Evolutionary conservation across 2,329 filamentous ascomycete genomes (phyloP).

Genomic region (Talaromyces atroroseus): DNA sequence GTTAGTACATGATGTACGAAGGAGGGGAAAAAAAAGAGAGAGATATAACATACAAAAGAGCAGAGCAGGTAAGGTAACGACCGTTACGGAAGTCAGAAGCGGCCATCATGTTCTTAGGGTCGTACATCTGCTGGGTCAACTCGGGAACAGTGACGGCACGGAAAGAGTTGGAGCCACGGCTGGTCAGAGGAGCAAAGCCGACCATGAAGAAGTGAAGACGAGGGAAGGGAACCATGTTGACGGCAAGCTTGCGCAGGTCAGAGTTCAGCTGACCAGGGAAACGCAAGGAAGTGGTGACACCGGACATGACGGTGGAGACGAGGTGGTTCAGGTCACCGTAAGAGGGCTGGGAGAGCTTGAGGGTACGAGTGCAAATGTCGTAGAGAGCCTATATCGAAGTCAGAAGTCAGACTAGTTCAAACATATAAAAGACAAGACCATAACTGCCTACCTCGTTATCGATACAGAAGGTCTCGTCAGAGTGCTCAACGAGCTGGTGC

Average conservation of each 20-base stretch:
- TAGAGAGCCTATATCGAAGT: slow-evolving; percentile 65
- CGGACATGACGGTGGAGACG: slow-evolving; percentile 98
- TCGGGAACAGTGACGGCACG: slow-evolving; percentile 95
- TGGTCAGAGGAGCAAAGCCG: slow-evolving; percentile 96
- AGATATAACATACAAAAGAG: slow-evolving; percentile 69
- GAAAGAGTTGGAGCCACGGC: slow-evolving; percentile 87
- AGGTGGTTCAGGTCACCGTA: slow-evolving; percentile 99
- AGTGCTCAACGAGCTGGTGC: slow-evolving; percentile 99
- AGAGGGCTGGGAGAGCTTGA: slow-evolving; percentile 97
- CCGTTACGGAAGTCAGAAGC: slow-evolving; percentile 99
- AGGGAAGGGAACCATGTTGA: slow-evolving; percentile 99
- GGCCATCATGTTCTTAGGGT: slow-evolving; percentile 99
- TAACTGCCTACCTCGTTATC: slow-evolving; percentile 75
- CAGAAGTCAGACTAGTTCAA: neutral
- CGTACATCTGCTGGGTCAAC: slow-evolving; percentile 99
- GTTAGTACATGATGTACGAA: slow-evolving; percentile 24
- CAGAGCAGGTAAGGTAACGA: slow-evolving; percentile 98
- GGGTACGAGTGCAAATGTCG: slow-evolving; percentile 99
- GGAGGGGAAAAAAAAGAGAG: neutral
- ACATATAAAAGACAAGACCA: too few species aligned
- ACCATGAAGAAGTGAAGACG: slow-evolving; percentile 99
- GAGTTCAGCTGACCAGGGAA: slow-evolving; percentile 99
- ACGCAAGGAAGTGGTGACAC: slow-evolving; percentile 95
- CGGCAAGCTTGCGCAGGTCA: slow-evolving; percentile 96
- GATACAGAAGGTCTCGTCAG: slow-evolving; percentile 99